phyloP scores from a whole-genome alignment of 352 stramenopile species.

The Pythium dissimile region DNA sequence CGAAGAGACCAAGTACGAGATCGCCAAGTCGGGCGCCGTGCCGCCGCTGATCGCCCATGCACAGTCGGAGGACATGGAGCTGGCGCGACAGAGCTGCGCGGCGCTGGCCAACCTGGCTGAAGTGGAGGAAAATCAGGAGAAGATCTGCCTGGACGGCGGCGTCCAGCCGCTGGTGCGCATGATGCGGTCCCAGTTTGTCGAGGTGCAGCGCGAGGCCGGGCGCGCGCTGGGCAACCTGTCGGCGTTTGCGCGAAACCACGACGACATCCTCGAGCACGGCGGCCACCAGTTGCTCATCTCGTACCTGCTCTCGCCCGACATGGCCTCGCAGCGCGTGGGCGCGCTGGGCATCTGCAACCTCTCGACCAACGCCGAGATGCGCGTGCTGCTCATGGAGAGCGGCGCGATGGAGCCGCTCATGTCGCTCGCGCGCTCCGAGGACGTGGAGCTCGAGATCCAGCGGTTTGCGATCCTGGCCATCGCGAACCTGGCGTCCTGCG shows the following conservation, averaged over 20 bases:
- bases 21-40: conserved; percentile 92
- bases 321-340: conserved; percentile 91
- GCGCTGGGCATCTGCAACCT: conserved; percentile 95
- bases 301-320: conserved; percentile 94
- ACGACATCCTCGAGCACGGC: conserved; percentile 89
- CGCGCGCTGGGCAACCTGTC: conserved; percentile 92
- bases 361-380: conserved; percentile 88
- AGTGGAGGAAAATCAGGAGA: conserved; percentile 93
- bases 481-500: conserved; percentile 92
- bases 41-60: conserved; percentile 88
- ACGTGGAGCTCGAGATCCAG: conserved; percentile 95
- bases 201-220: conserved; percentile 91
- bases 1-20: conserved; percentile 97
- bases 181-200: conserved; percentile 95
- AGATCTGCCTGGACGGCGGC: conserved; percentile 91
- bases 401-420: conserved; percentile 94
- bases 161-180: conserved; percentile 90
- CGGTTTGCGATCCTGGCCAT: conserved; percentile 92
- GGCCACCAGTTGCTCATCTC: conserved; percentile 95
- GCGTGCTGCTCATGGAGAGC: conserved; percentile 90
- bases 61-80: conserved; percentile 91
- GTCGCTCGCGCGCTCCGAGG: conserved; percentile 91
- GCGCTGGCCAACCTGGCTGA: conserved; percentile 95
- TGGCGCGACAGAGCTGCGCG: conserved; percentile 88
- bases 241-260: conserved; percentile 85